A percentile compares a stretch with the other conserved stretches of the same genome.
These are phyloP conservation scores for Myxozyma vanderwaltii DNA, from an alignment of 805 yeast genomes.

Conservation along the genomic window DNA sequence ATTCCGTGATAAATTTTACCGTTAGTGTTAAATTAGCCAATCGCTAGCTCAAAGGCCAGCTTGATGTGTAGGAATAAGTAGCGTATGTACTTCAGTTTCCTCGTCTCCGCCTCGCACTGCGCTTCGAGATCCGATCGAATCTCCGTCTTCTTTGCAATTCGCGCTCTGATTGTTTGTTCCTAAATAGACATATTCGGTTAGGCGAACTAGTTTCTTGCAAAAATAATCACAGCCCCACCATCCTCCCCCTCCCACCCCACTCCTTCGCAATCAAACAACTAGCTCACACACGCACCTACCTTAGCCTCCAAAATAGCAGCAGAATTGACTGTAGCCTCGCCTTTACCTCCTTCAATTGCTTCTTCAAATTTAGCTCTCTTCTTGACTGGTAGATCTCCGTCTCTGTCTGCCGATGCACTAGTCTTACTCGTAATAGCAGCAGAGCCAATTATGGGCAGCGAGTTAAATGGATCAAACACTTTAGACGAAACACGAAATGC, in stretches of 20 bases:
- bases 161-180: slow-evolving; percentile 18
- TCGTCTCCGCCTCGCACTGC: slow-evolving; percentile 19
- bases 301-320: slow-evolving; percentile 3
- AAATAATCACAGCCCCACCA: background rate
- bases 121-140: slow-evolving; percentile 17
- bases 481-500: background rate
- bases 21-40: background rate
- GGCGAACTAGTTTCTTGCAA: too few species aligned
- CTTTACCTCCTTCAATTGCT: background rate
- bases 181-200: too few species aligned
- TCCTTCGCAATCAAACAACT: background rate
- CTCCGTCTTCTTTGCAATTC: slow-evolving; percentile 27
- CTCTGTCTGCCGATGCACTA: background rate
- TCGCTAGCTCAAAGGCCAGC: background rate
- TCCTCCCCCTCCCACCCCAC: slow-evolving; percentile 6
- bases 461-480: slow-evolving; percentile 16
- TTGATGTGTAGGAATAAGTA: background rate
- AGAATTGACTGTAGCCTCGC: background rate
- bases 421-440: background rate
- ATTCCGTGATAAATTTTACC: too few species aligned
- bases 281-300: slow-evolving; percentile 8
- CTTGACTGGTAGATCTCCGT: background rate
- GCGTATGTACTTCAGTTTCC: slow-evolving; percentile 19
- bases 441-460: background rate
- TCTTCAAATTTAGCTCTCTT: background rate